Percentiles rank a stretch among this genome's conserved stretches.
Conservation (phyloP, 1,284 basidiomycete species). For the Farysia itapuensis region DNA sequence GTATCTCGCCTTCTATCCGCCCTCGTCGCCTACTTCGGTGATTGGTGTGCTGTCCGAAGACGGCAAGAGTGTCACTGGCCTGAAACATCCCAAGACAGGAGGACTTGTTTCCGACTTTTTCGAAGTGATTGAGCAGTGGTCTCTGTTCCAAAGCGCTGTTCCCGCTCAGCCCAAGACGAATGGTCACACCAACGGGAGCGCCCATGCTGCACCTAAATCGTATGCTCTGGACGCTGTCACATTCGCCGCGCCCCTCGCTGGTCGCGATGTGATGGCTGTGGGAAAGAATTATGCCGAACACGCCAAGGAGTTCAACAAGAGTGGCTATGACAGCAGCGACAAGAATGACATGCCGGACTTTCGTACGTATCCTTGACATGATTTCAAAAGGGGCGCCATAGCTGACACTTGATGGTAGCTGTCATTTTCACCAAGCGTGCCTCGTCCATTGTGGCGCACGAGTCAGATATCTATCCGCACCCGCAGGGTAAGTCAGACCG, state of each 20-base stretch:
- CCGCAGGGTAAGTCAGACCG: no score
- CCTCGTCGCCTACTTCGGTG: no score
- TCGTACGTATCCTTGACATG: no score
- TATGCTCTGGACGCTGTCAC: not conserved
- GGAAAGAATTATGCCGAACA: constrained; percentile 4
- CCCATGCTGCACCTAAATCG: no score
- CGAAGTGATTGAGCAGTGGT: constrained; percentile 4
- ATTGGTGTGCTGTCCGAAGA: constrained; percentile 2
- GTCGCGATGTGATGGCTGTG: constrained; percentile 2
- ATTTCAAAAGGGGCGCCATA: no score
- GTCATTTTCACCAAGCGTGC: constrained; percentile 4
- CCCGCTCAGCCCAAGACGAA: not conserved
- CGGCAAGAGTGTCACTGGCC: not conserved
- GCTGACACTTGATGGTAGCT: no score
- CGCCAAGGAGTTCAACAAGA: constrained; percentile 6
- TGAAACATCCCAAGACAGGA: not conserved
- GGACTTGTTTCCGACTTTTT: not conserved
- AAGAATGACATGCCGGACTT: constrained; percentile 5
- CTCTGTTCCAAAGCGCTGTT: not conserved
- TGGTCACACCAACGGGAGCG: no score
- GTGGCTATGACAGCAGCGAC: constrained; percentile 2
- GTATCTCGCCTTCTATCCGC: no score
- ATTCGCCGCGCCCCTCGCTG: constrained; percentile 1
- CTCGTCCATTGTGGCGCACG: constrained; percentile 2
- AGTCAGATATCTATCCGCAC: constrained; percentile 1